Conservation (phyloP, 371 early-diverging fungal genomes). For the Rhizopus arrhizus region DNA sequence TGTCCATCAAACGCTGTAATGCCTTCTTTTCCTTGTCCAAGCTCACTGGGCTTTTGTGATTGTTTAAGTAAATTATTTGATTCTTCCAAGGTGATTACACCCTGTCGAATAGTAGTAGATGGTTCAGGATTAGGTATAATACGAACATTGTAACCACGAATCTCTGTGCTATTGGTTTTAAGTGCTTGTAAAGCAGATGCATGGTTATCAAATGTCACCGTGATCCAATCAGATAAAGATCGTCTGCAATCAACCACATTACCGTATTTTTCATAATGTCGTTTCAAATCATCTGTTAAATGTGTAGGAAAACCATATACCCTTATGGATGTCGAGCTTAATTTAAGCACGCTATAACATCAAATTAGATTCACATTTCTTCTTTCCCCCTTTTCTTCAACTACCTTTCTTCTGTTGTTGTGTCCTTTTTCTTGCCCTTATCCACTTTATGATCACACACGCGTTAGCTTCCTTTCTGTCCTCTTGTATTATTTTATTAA, state of each 20-base stretch:
- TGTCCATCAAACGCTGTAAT: conserved; percentile 12
- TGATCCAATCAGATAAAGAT: conserved; percentile 43
- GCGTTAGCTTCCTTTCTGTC: not conserved
- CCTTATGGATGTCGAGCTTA: conserved; percentile 19
- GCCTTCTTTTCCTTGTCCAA: conserved; percentile 23
- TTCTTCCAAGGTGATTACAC: conserved; percentile 7
- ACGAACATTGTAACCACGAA: not conserved
- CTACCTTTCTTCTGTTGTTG: not conserved
- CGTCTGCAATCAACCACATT: conserved; percentile 31
- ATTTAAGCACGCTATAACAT: not conserved
- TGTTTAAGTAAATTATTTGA: conserved; percentile 10
- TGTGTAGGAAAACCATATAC: conserved; percentile 47
- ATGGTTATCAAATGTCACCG: conserved; percentile 33
- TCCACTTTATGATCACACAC: not conserved
- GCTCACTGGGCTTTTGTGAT: conserved; percentile 1
- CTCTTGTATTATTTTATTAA: not conserved
- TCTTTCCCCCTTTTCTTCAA: not conserved
- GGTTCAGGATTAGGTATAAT: not conserved
- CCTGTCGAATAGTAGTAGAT: not conserved
- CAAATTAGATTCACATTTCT: not conserved
- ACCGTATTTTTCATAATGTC: conserved; percentile 38
- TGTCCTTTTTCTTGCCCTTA: not conserved
- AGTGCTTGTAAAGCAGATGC: conserved; percentile 37
- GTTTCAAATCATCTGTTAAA: conserved; percentile 28
- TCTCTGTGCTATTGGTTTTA: conserved; percentile 31